Evolutionary conservation across 257 asterid genomes (phyloP).

Genomic region (Fraxinus excelsior): DNA sequence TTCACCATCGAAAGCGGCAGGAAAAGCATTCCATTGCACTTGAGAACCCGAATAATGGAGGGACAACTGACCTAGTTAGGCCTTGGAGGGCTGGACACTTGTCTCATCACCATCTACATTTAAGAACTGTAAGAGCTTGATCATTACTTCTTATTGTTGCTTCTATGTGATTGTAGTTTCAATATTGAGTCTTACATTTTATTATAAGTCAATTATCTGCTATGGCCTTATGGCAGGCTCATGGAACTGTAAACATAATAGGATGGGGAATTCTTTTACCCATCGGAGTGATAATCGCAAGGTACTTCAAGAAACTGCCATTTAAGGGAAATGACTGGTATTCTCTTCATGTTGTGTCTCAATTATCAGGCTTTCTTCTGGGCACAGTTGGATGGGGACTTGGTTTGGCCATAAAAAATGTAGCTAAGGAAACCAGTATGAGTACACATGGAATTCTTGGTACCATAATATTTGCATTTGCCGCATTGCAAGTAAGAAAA

Average conservation of each 20-base stretch:
- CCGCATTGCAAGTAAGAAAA: slow-evolving; percentile 39
- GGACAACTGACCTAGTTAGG: slow-evolving; percentile 2
- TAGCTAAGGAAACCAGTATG: slow-evolving; percentile 24
- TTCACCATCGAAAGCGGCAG: not conserved
- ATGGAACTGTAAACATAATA: slow-evolving; percentile 42
- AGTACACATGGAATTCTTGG: slow-evolving; percentile 52
- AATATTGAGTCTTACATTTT: not conserved
- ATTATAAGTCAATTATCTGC: not conserved
- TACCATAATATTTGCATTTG: slow-evolving; percentile 36
- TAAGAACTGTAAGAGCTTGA: slow-evolving; percentile 36
- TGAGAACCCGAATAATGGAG: slow-evolving; percentile 17
- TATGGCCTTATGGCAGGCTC: slow-evolving; percentile 29
- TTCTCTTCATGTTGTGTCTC: slow-evolving; percentile 37
- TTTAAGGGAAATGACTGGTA: slow-evolving; percentile 31
- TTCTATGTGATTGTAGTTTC: not conserved
- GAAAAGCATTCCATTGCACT: slow-evolving; percentile 11
- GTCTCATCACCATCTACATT: slow-evolving; percentile 24
- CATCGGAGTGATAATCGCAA: slow-evolving; percentile 37
- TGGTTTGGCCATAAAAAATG: slow-evolving; percentile 34
- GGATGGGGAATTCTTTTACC: slow-evolving; percentile 60
- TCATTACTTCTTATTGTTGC: not conserved
- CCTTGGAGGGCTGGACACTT: slow-evolving; percentile 19
- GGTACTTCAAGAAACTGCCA: slow-evolving; percentile 34
- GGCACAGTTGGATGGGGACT: slow-evolving; percentile 60
- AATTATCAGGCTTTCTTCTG: slow-evolving; percentile 40